Conservation (phyloP, 176 grass and related monocot species). For the Carex scoparia region DNA sequence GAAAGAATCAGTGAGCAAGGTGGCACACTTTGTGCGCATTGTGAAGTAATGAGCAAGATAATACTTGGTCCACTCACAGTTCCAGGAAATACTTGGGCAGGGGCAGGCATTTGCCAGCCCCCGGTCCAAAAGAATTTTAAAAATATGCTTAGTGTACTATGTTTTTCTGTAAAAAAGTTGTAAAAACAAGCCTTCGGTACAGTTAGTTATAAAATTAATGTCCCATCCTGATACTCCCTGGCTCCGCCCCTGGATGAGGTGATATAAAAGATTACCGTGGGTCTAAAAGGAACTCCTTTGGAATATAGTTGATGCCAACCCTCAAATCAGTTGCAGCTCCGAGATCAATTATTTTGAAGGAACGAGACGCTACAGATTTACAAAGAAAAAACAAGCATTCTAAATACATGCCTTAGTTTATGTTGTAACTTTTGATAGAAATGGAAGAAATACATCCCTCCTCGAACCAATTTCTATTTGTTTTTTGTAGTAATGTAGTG, state of each 20-base stretch:
- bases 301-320: conserved; percentile 98
- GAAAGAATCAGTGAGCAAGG: neutral
- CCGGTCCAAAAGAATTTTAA: no score
- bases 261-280: conserved; percentile 54
- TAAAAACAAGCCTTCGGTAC: no score
- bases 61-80: neutral
- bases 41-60: neutral
- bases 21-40: neutral
- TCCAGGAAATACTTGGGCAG: neutral
- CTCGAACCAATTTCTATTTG: neutral
- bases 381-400: neutral
- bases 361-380: conserved; percentile 44
- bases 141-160: no score
- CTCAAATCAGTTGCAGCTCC: conserved; percentile 93
- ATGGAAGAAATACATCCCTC: neutral
- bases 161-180: no score
- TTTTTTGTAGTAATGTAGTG: neutral
- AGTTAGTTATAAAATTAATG: no score
- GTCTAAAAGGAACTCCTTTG: conserved; percentile 96
- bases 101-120: no score
- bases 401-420: neutral
- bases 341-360: conserved; percentile 99
- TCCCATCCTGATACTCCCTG: no score
- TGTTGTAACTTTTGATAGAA: neutral
- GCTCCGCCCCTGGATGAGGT: neutral